These are phyloP conservation scores for Xylariaceae sp. DNA, from an alignment of 2,329 filamentous ascomycete genomes.

Conservation along the genomic window DNA sequence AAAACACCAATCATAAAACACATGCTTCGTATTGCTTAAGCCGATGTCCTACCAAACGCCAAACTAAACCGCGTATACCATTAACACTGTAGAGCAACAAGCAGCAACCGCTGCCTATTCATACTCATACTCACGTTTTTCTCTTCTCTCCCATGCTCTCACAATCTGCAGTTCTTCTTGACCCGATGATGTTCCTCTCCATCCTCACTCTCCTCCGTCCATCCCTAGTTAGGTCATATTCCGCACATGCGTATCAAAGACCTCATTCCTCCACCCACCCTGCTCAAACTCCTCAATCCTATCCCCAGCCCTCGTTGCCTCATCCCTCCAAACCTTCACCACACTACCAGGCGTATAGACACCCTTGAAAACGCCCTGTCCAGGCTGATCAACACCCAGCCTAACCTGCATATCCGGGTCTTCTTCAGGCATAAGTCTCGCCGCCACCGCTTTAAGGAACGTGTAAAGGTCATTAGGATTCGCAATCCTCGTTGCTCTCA, in stretches of 20 bases:
- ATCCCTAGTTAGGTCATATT: conserved; percentile 7
- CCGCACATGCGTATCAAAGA: conserved; percentile 57
- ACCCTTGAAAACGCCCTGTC: conserved; percentile 66
- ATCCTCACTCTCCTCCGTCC: no score
- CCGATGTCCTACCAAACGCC: no score
- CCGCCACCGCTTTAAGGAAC: conserved; percentile 78
- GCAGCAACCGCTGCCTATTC: no score
- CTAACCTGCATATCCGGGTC: conserved; percentile 74
- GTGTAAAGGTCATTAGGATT: conserved; percentile 75
- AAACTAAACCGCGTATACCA: no score
- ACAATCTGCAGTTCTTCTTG: no score
- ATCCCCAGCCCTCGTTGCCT: conserved; percentile 66
- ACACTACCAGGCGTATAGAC: conserved; percentile 87
- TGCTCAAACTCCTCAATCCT: conserved; percentile 59
- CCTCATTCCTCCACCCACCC: conserved; percentile 52
- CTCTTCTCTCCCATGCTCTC: no score
- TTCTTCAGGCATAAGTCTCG: conserved; percentile 65
- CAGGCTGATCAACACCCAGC: conserved; percentile 60
- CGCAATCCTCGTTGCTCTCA: conserved; percentile 80
- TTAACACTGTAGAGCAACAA: no score
- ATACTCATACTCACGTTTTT: no score
- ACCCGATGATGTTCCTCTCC: no score
- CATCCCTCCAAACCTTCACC: conserved; percentile 84
- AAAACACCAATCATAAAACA: no score
- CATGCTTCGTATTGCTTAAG: no score